Evolutionary conservation across 2,329 filamentous ascomycete genomes (phyloP), one percentile per base, ranked within the genome.

Genomic region (Beauveria pseudobassiana): DNA sequence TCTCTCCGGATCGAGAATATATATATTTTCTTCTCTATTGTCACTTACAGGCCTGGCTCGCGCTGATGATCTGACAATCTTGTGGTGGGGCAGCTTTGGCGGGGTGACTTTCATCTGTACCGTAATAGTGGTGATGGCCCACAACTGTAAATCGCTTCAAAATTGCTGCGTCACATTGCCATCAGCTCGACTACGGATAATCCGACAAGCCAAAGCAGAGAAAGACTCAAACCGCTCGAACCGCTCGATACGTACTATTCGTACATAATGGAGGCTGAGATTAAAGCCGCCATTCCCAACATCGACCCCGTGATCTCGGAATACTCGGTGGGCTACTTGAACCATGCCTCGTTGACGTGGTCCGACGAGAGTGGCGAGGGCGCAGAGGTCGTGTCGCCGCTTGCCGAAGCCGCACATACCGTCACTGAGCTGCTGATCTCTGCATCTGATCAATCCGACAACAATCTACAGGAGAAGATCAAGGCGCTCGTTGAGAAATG

Each of bases 291-390:
- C 68, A 85, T 96, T 68, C 92, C 92, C 64, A 88, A 89, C 71
- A 90, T 97, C 68, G 93, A 97, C 76, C 90, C 89, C 63, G 83
- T 96, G 65, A 81, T 97, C 67, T 93, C 91, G 54, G 90, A 96
- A 77, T 97, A 96, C 76, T 95, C 92, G 49, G 90, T 91, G 66
- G 95, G 95, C 62, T 99, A 98, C 73, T 82, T 99, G 68, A 92
- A 87, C 70, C 93, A 99, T 81, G 95, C 95, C 54, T 95, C 93
- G 53, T 93, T 88, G 66, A 82, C 89, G 57, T 96, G 90, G 81
- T 85, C 87, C 57, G 92, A 96, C 65, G 81, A 83, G 14, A 81
- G 85, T 48, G 55, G 45, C 58, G 91, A 96, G 65, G 72, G 84
- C 45, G 80, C 84, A 65, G 50, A 61, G 50, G 42, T 82, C 62